Conservation (phyloP, 306 rosid species). For the Castanea crenata region DNA sequence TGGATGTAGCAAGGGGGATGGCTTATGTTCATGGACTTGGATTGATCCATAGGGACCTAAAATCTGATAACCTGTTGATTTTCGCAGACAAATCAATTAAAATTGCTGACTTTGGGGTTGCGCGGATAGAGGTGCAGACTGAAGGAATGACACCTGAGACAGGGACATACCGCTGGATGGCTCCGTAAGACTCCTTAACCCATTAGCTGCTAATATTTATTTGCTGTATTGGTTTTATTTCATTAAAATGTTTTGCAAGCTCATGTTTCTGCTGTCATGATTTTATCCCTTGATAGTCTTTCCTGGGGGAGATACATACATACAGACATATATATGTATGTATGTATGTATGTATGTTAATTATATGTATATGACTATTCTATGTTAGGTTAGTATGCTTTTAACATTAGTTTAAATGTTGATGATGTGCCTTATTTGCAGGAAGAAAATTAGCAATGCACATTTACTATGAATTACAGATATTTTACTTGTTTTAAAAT, state of each 20-base stretch:
- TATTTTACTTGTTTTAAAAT: background rate
- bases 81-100: conserved; percentile 12
- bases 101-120: conserved; percentile 26
- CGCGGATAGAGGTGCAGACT: conserved; percentile 97
- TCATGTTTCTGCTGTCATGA: background rate
- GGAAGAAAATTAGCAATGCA: background rate
- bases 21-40: conserved; percentile 14
- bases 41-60: conserved; percentile 22
- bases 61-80: conserved; percentile 5
- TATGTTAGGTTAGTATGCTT: background rate
- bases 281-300: background rate
- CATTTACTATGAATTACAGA: background rate
- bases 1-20: conserved; percentile 16
- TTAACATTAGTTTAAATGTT: background rate
- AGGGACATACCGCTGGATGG: conserved; percentile 99
- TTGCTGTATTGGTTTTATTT: background rate
- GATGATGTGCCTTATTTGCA: background rate
- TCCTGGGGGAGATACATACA: background rate
- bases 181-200: conserved; percentile 76
- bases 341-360: background rate
- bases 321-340: no score
- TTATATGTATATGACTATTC: background rate
- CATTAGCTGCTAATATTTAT: background rate
- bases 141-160: conserved; percentile 99
- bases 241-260: background rate